phyloP scores from a whole-genome alignment of 345 rosid genomes.

The Draba incana region DNA sequence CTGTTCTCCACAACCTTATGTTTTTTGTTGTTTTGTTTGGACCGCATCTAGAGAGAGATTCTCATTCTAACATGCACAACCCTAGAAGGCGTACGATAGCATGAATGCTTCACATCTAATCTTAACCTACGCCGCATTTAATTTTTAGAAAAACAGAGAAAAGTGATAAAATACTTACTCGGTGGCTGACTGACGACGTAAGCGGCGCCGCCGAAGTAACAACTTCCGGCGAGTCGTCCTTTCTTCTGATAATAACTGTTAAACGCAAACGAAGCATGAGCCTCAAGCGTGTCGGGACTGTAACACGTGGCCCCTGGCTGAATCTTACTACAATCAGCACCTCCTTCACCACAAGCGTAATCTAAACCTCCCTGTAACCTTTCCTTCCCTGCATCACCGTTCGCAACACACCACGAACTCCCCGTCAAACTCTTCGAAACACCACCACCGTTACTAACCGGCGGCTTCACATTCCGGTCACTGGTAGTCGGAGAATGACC shows the following conservation, averaged over 20 bases:
- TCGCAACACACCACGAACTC: slow-evolving; percentile 86
- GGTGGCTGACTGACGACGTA: slow-evolving; percentile 81
- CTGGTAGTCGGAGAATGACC: slow-evolving; percentile 41
- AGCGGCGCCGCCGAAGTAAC: slow-evolving; percentile 90
- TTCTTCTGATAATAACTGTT: slow-evolving; percentile 90
- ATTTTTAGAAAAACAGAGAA: too few relatives aligned
- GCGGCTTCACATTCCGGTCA: slow-evolving; percentile 27
- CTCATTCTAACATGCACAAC: slow-evolving; percentile 21
- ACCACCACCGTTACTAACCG: slow-evolving; percentile 39
- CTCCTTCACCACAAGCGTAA: slow-evolving; percentile 91
- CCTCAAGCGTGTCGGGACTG: slow-evolving; percentile 71
- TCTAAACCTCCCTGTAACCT: slow-evolving; percentile 74
- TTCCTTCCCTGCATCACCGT: slow-evolving; percentile 55
- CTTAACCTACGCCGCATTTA: slow-evolving; percentile 12
- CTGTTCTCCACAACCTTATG: slow-evolving; percentile 10
- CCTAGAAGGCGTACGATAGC: slow-evolving; percentile 15
- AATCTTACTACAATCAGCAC: slow-evolving; percentile 81
- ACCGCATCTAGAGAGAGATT: slow-evolving; percentile 7
- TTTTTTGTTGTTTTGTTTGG: neutral
- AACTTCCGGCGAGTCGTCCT: slow-evolving; percentile 67
- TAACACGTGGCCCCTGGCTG: slow-evolving; percentile 76
- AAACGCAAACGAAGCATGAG: slow-evolving; percentile 96
- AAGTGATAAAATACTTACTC: slow-evolving; percentile 49
- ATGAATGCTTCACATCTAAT: neutral
- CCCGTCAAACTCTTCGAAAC: slow-evolving; percentile 66